Evolutionary conservation across 352 stramenopile species (phyloP).

Genomic region (Globisporangium takayamanum): DNA sequence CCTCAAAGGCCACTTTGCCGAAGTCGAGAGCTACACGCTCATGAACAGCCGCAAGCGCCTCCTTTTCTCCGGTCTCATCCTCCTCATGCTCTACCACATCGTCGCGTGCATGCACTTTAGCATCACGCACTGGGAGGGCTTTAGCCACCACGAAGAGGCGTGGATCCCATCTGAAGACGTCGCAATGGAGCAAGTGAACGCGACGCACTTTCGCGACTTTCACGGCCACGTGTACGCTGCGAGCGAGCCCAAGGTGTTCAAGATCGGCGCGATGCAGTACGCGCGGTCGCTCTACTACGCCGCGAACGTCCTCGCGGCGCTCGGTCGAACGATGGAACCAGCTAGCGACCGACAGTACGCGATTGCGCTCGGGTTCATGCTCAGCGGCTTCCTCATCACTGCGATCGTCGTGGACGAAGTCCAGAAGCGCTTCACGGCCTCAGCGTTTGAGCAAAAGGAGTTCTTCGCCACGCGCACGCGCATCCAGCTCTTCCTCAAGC

Average conservation of each 20-base stretch:
- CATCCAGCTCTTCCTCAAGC: slow-evolving; percentile 60
- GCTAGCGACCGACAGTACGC: slow-evolving; percentile 39
- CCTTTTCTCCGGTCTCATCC: slow-evolving; percentile 27
- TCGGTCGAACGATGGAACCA: slow-evolving; percentile 42
- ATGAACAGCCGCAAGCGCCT: slow-evolving; percentile 34
- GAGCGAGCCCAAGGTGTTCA: slow-evolving; percentile 16
- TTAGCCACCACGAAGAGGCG: slow-evolving; percentile 28
- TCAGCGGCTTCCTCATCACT: slow-evolving; percentile 61
- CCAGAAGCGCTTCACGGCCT: slow-evolving; percentile 58
- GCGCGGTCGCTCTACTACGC: slow-evolving; percentile 55
- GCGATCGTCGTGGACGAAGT: slow-evolving; percentile 67
- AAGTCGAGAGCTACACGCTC: slow-evolving; percentile 31
- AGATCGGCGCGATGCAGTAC: slow-evolving; percentile 43
- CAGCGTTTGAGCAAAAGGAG: slow-evolving; percentile 59
- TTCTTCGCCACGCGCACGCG: slow-evolving; percentile 50
- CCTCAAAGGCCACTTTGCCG: slow-evolving; percentile 27
- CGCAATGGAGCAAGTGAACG: slow-evolving; percentile 27
- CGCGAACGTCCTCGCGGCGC: slow-evolving; percentile 38
- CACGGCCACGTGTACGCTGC: slow-evolving; percentile 16
- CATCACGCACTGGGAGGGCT: slow-evolving; percentile 37
- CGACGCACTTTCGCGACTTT: slow-evolving; percentile 23
- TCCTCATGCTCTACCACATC: slow-evolving; percentile 48
- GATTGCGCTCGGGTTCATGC: slow-evolving; percentile 50
- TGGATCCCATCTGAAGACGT: slow-evolving; percentile 47
- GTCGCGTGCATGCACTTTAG: slow-evolving; percentile 51